Conservation (phyloP, 495 filamentous ascomycete species). For the Margaritispora aquatica region DNA sequence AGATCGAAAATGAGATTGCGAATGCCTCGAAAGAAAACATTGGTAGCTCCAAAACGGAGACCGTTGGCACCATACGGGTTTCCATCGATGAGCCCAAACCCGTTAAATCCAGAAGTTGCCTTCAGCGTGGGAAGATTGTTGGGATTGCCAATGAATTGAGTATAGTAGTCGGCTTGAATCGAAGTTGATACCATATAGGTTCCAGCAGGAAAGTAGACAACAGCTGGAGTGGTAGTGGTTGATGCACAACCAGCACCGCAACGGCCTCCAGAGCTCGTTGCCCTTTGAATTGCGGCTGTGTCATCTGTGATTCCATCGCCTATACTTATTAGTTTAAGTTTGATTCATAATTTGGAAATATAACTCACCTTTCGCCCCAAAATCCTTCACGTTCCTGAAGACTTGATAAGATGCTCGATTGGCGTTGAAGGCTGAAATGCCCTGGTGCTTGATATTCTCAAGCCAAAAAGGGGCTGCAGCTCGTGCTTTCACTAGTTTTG, state of each 20-base stretch:
- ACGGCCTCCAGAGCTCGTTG: constrained; percentile 46
- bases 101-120: constrained; percentile 56
- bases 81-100: constrained; percentile 63
- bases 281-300: constrained; percentile 59
- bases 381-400: constrained; percentile 24
- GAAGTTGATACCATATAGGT: constrained; percentile 54
- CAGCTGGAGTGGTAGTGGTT: constrained; percentile 39
- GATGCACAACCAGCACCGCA: constrained; percentile 18
- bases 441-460: constrained; percentile 25
- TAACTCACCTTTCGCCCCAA: constrained; percentile 18
- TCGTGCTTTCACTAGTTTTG: neutral
- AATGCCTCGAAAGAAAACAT: constrained; percentile 73
- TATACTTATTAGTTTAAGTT: constrained; percentile 28
- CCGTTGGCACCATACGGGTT: constrained; percentile 54
- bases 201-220: constrained; percentile 33
- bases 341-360: constrained; percentile 19
- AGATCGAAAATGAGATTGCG: constrained; percentile 73
- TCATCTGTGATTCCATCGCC: constrained; percentile 70
- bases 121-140: constrained; percentile 58
- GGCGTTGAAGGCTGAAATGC: constrained; percentile 25
- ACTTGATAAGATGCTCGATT: constrained; percentile 14
- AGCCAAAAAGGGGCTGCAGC: constrained; percentile 21
- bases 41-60: constrained; percentile 48
- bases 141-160: constrained; percentile 63
- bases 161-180: constrained; percentile 59